Evolutionary conservation across 2,329 filamentous ascomycete species (phyloP).

Genomic region (Aureobasidium sp.): DNA sequence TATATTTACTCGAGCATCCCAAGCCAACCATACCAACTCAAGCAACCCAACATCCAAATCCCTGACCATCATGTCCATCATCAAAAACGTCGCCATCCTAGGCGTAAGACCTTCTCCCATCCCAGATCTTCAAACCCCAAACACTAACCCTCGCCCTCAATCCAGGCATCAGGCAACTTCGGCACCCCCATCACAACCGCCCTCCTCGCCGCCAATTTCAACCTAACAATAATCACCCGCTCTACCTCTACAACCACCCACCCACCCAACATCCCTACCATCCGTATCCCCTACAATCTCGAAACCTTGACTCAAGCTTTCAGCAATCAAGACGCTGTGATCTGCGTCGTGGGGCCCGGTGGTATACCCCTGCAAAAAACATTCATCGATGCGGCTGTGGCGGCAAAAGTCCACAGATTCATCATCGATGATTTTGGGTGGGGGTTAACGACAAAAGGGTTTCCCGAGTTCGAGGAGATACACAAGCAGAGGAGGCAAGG

Average conservation of each 20-base stretch:
- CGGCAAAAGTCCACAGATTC: constrained; percentile 19
- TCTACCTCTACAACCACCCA: constrained; percentile 33
- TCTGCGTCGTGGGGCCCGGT: constrained; percentile 17
- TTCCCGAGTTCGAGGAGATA: constrained; percentile 14
- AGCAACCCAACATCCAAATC: neutral
- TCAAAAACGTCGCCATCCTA: constrained; percentile 7
- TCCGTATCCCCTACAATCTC: constrained; percentile 39
- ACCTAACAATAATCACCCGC: constrained; percentile 48
- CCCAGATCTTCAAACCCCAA: neutral
- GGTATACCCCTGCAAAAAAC: constrained; percentile 15
- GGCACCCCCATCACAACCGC: constrained; percentile 20
- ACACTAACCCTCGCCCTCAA: neutral
- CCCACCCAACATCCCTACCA: constrained; percentile 19
- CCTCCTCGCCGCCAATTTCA: constrained; percentile 31
- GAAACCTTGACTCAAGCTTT: constrained; percentile 37
- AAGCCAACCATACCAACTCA: neutral
- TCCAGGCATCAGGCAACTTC: constrained; percentile 20
- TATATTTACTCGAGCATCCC: no score
- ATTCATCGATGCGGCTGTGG: constrained; percentile 19
- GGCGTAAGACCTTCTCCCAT: neutral
- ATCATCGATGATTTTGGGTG: constrained; percentile 24
- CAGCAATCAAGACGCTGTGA: constrained; percentile 19
- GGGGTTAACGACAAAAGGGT: constrained; percentile 24
- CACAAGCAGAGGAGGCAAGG: neutral
- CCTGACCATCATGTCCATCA: neutral